phyloP scores from a whole-genome alignment of 1,284 basidiomycete species.

The Puccinia coronata region DNA sequence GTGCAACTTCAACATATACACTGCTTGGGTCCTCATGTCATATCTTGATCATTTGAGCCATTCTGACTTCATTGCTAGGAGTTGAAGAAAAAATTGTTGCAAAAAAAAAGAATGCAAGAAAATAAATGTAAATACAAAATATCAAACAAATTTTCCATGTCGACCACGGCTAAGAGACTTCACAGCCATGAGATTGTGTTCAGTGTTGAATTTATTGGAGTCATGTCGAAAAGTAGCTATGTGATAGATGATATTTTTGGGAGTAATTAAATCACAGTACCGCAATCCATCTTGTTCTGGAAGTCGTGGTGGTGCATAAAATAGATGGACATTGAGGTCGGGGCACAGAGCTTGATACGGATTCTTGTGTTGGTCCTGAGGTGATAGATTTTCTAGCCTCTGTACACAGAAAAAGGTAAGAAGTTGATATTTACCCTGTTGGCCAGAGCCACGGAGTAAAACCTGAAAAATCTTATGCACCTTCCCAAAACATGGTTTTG shows the following conservation, averaged over 20 bases:
- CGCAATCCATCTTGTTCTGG: not conserved
- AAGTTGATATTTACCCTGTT: conserved; percentile 17
- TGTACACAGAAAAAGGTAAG: conserved; percentile 29
- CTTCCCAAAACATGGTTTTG: conserved; percentile 17
- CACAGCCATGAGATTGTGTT: conserved; percentile 40
- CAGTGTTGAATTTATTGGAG: conserved; percentile 1
- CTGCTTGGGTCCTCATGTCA: no score
- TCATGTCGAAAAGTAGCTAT: conserved; percentile 16
- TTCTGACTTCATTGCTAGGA: not conserved
- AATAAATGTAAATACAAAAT: not conserved
- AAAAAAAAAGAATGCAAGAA: not conserved
- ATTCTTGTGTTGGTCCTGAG: not conserved
- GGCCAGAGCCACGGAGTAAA: not conserved
- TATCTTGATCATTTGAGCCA: no score
- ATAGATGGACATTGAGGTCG: conserved; percentile 12
- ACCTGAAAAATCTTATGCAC: conserved; percentile 21
- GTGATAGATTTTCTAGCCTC: not conserved
- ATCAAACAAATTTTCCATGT: conserved; percentile 4
- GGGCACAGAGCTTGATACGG: conserved; percentile 22
- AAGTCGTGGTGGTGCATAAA: conserved; percentile 29
- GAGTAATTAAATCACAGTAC: conserved; percentile 17
- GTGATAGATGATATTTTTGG: conserved; percentile 20
- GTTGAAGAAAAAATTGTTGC: not conserved
- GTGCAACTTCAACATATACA: no score
- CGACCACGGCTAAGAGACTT: conserved; percentile 23